Percentiles rank a stretch among this genome's conserved stretches.
Conservation (phyloP, 169 alveolate species). For the Perkinsus chesapeaki region DNA sequence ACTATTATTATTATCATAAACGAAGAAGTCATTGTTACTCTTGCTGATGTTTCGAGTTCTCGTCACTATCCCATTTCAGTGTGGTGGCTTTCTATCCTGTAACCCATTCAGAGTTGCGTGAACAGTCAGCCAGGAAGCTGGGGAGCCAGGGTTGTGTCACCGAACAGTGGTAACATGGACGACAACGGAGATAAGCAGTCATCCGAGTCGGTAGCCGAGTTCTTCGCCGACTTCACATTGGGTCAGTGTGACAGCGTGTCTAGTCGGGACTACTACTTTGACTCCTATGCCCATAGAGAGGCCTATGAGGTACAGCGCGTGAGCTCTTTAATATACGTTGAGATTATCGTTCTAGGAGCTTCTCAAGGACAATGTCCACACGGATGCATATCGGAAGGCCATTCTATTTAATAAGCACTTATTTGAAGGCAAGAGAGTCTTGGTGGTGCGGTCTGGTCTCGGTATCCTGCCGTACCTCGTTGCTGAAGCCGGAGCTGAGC, state of each 20-base stretch:
- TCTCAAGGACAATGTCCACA: conserved; percentile 59
- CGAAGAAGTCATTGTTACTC: neutral
- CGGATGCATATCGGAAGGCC: conserved; percentile 57
- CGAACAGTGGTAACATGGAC: too few relatives aligned
- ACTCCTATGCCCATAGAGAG: conserved; percentile 56
- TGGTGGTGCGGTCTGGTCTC: conserved; percentile 56
- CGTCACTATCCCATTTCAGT: neutral
- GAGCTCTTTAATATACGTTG: too few relatives aligned
- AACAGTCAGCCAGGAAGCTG: neutral
- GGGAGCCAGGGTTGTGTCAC: too few relatives aligned
- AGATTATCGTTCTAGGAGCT: conserved; percentile 58
- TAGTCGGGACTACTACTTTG: conserved; percentile 61
- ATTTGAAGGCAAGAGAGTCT: conserved; percentile 45
- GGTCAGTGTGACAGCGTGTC: neutral
- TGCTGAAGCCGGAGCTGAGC: conserved; percentile 65
- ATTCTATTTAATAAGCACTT: conserved; percentile 41
- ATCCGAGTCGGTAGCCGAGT: neutral
- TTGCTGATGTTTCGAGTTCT: neutral
- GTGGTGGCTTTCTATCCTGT: neutral
- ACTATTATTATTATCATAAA: neutral
- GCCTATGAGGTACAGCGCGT: conserved; percentile 42
- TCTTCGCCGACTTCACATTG: neutral
- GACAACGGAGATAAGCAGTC: neutral
- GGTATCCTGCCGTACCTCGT: conserved; percentile 55
- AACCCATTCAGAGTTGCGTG: neutral